phyloP scores from a whole-genome alignment of 768 basidiomycete genomes.

The Phlegmacium glaucopus region DNA sequence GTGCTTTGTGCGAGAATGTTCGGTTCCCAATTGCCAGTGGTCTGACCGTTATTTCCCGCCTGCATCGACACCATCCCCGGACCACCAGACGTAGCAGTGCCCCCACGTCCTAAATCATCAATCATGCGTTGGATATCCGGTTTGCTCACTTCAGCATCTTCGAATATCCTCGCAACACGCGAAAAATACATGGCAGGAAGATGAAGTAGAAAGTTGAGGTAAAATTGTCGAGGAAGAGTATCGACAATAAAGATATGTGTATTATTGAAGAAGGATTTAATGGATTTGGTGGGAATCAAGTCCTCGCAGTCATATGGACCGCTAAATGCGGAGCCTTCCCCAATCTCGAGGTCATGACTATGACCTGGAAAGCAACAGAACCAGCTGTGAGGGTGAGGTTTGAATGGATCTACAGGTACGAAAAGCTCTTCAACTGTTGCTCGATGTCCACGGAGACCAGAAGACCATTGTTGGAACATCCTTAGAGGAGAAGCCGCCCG shows the following conservation, averaged over 20 bases:
- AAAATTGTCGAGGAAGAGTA: conserved; percentile 39
- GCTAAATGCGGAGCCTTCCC: conserved; percentile 17
- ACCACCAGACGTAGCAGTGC: not conserved
- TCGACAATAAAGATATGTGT: conserved; percentile 29
- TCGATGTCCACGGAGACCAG: conserved; percentile 37
- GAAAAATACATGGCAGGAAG: conserved; percentile 81
- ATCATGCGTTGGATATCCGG: conserved; percentile 66
- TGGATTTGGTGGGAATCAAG: conserved; percentile 18
- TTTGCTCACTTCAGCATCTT: conserved; percentile 73
- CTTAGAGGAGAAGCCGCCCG: conserved; percentile 58
- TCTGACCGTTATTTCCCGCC: not conserved
- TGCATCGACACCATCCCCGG: not conserved
- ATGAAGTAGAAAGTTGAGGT: conserved; percentile 51
- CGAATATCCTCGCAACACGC: conserved; percentile 71
- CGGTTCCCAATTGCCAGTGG: not conserved
- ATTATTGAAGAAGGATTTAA: conserved; percentile 18
- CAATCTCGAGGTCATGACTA: conserved; percentile 31
- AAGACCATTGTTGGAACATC: conserved; percentile 50
- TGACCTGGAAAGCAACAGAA: conserved; percentile 18
- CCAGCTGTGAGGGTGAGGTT: conserved; percentile 20
- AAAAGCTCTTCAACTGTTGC: conserved; percentile 48
- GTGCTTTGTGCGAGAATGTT: conserved; percentile 1
- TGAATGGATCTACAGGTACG: conserved; percentile 54
- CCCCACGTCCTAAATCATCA: conserved; percentile 27
- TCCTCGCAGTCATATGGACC: conserved; percentile 28